Evolutionary conservation across 495 filamentous ascomycete species (phyloP).

Genomic region (Aspergillus sclerotioniger): DNA sequence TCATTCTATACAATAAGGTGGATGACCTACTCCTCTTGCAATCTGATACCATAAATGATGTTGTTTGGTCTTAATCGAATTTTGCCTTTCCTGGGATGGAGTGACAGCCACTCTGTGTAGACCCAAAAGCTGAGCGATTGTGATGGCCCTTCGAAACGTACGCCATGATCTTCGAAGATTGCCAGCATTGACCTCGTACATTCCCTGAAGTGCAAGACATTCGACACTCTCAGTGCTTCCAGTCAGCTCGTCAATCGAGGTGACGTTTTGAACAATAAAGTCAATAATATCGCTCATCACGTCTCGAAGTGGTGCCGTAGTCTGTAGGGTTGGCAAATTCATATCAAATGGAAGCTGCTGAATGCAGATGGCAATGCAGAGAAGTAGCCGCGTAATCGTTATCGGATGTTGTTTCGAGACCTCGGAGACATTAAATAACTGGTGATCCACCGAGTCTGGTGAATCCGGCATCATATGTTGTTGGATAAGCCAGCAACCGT

Average conservation of each 20-base stretch:
- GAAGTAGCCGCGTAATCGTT: conserved; percentile 11
- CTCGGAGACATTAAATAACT: neutral
- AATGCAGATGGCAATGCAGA: conserved; percentile 18
- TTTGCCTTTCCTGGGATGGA: neutral
- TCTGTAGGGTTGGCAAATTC: conserved; percentile 7
- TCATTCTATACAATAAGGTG: neutral
- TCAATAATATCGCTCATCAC: neutral
- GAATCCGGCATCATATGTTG: conserved; percentile 16
- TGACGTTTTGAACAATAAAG: neutral
- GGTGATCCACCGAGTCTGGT: neutral
- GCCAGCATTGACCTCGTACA: conserved; percentile 18
- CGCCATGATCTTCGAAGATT: conserved; percentile 21
- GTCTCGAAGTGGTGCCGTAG: neutral
- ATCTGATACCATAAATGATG: conserved; percentile 17
- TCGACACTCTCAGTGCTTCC: conserved; percentile 17
- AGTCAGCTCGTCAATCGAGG: neutral
- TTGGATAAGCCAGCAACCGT: conserved; percentile 16
- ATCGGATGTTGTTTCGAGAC: conserved; percentile 15
- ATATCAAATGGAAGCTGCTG: conserved; percentile 19
- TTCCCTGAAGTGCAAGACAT: conserved; percentile 20
- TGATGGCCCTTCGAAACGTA: conserved; percentile 20
- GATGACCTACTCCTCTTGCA: conserved; percentile 11
- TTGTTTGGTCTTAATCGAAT: neutral
- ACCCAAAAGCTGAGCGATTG: conserved; percentile 17
- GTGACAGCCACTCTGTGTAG: conserved; percentile 11